These are phyloP conservation scores for Biscogniauxia mediterranea DNA, from an alignment of 2,329 filamentous ascomycete genomes.

Conservation along the genomic window DNA sequence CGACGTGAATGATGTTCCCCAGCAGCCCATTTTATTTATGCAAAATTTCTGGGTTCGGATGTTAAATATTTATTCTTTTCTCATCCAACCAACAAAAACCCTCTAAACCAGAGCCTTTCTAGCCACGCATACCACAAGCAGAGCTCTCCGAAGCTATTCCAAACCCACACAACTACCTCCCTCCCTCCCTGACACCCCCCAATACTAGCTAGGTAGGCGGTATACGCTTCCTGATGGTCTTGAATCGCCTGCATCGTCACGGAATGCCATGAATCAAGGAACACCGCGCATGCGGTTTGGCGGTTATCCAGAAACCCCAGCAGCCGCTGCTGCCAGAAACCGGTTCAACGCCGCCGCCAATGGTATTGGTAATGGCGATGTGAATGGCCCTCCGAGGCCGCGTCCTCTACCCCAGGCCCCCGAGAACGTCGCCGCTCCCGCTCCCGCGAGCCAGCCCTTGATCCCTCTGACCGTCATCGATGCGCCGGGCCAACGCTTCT, in stretches of 20 bases:
- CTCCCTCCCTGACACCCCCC: not conserved
- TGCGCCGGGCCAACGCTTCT: constrained; percentile 86
- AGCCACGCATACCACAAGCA: not conserved
- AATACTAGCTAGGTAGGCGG: not conserved
- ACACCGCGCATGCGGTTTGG: constrained; percentile 81
- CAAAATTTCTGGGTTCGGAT: not conserved
- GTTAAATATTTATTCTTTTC: not conserved
- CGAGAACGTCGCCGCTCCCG: constrained; percentile 34
- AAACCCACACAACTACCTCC: not conserved
- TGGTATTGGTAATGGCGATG: too few species aligned
- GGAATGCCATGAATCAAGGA: constrained; percentile 71
- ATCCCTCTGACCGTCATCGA: constrained; percentile 82
- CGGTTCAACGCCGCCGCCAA: constrained; percentile 10
- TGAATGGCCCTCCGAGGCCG: constrained; percentile 7
- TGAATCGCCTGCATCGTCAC: constrained; percentile 34
- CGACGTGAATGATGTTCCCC: not conserved
- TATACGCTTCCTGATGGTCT: constrained; percentile 18
- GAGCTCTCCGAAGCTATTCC: not conserved
- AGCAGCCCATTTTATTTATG: not conserved
- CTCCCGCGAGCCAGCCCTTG: constrained; percentile 53
- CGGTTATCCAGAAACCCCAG: constrained; percentile 75
- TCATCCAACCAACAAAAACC: not conserved
- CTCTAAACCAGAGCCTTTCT: not conserved
- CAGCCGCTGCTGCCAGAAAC: constrained; percentile 18
- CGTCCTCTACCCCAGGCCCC: constrained; percentile 47